Evolutionary conservation across 2,329 filamentous ascomycete species (phyloP), one percentile per base, ranked within the genome.

Genomic region (Ceratocystis huliohia): DNA sequence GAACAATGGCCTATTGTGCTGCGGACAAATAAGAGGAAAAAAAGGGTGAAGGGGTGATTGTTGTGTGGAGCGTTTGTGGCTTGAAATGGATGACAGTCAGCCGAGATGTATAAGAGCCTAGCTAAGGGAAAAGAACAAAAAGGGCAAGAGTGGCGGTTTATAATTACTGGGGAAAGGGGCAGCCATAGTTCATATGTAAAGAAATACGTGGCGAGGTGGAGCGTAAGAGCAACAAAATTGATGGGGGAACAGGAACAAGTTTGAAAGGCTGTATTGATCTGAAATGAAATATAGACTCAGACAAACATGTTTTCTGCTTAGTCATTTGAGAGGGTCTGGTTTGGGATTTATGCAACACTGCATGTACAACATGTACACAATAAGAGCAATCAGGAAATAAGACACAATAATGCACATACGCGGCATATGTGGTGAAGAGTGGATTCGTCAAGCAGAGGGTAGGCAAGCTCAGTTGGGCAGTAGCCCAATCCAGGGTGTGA

Each of bases 1-100:
- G 56, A 59, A 59, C 56, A 59, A 59, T 59, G 56, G 56, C 5
- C 56, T 59, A 59, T 59, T 59, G 56, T 59, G 56, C 28, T 33
- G 56, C 30, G 17, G 28, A 59, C n/a, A 30, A 37, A 59, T 7
- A 59, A 25, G 50, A 56, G n/a, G 28, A 59, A 59, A 17, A 57
- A 59, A 59, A 59, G 56, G 56, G 56, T 59, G 56, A 37, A 20
- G 56, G 25, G 56, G n/a, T 7, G 22, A n/a, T 53, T 59, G 56
- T 15, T 15, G 53, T 57, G 53, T 28, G 25, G 28, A 53, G 48
- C 15, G 48, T 28, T 41, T 53, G 48, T 53, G 48, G 22, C 48
- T 53, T 53, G 48, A 17, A 25, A 28, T 53, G 48, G 48, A 53
- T 53, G 48, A n/a, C 48, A 53, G 48, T 15, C 48, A 53, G 48